Evolutionary conservation across 257 asterid genomes (phyloP).

Genomic region (Plantago elongata): DNA sequence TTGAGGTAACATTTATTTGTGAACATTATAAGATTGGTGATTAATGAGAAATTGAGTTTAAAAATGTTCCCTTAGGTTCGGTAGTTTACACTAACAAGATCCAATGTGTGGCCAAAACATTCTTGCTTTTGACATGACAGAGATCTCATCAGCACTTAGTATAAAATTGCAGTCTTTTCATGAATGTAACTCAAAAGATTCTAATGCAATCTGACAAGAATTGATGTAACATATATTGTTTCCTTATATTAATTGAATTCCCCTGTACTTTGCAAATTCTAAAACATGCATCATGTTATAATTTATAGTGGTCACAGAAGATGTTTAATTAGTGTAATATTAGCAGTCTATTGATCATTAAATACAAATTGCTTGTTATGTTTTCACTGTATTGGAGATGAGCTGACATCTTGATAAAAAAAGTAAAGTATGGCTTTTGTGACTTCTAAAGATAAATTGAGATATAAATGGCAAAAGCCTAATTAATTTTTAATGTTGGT

Average conservation of each 20-base stretch:
- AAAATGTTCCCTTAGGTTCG: too few species aligned
- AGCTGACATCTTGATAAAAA: too few species aligned
- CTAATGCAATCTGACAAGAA: not conserved
- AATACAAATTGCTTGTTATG: too few species aligned
- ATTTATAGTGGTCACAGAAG: too few species aligned
- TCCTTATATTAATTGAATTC: not conserved
- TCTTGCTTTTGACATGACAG: slow-evolving; percentile 39
- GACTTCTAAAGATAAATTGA: not conserved
- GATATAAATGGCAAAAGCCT: not conserved
- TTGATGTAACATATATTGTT: not conserved
- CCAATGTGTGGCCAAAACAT: slow-evolving; percentile 38
- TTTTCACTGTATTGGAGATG: too few species aligned
- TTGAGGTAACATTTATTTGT: too few species aligned
- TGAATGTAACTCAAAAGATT: slow-evolving; percentile 3
- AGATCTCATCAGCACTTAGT: slow-evolving; percentile 25
- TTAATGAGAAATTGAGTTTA: too few species aligned
- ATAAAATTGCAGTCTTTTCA: slow-evolving; percentile 20
- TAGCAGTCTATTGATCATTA: too few species aligned
- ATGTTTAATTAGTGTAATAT: not conserved
- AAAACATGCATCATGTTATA: too few species aligned
- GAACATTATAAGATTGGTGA: too few species aligned
- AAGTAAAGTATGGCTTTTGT: not conserved
- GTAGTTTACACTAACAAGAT: slow-evolving; percentile 6
- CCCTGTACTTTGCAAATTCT: too few species aligned
- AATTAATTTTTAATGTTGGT: not conserved